Base-by-base conservation (phyloP, 2,329 filamentous ascomycete genomes). In the Diaporthe sp. region DNA sequence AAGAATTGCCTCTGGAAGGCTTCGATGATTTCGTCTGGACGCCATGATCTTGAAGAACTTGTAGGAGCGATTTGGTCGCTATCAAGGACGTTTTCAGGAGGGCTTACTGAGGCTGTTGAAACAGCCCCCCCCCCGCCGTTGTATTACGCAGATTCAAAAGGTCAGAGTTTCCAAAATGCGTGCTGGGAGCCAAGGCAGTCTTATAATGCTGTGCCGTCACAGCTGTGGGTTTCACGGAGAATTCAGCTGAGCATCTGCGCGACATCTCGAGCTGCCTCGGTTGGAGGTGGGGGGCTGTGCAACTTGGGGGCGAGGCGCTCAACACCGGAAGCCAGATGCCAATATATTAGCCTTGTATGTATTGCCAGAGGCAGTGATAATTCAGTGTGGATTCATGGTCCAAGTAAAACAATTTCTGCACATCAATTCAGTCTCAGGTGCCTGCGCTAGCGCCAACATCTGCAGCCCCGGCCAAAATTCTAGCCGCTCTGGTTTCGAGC, bases 1-100 rank as follows among this genome's bases (percentile, higher is more conserved):
- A 31, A 74, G 65, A 44, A 74, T 70, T 2, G 57, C 19, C 42
- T 74, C 65, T n/a, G 73, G 73, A 28, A 74, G 37, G 42, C 34
- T 71, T 19, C 28, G 55, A n/a, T 62, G 39, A 22, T 46, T 25
- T 13, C 4, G 1, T 44, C 13, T 12, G 3, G 53, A 22, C 19
- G 39, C 53, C 62, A 74, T 74, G 2, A 19, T 51, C 8, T 25
- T 34, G 17, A n/a, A 37, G 19, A 25, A 22, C 46, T 19, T n/a
- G 25, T n/a, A 22, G 31, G 5, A 17, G 37, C 25, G 13, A 19
- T 3, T 62, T 28, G 6, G 15, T 44, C 4, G 12, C 13, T 28
- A 2, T n/a, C 12, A 19, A 3, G 39, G 28, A 7, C 5, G 17
- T 15, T 15, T 15, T 34, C 53, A 13, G 22, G 34, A 39, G 22